Percentiles rank a stretch among this genome's conserved stretches.
Conservation (phyloP, 2,329 filamentous ascomycete genomes). For the Nannizziopsis arthrosporioides region DNA sequence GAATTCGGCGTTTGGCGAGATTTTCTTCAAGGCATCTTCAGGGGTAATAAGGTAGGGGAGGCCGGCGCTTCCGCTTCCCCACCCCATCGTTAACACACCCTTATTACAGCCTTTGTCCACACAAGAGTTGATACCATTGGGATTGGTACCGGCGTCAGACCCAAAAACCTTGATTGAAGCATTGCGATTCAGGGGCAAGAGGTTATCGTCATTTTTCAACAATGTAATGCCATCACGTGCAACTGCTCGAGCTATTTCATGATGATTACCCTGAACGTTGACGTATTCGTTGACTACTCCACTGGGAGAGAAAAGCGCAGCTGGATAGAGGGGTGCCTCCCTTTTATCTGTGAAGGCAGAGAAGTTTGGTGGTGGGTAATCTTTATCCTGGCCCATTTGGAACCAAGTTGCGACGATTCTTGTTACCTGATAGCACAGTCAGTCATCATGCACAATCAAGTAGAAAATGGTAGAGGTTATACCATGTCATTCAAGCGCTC, state of each 20-base stretch:
- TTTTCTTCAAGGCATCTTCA: conserved; percentile 54
- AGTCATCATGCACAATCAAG: neutral
- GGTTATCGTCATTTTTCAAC: conserved; percentile 52
- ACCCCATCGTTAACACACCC: conserved; percentile 62
- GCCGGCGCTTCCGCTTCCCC: conserved; percentile 63
- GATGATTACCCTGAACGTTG: conserved; percentile 44
- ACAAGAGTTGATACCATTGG: conserved; percentile 55
- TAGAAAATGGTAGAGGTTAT: conserved; percentile 5
- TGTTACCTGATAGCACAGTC: conserved; percentile 31
- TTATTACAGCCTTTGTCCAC: conserved; percentile 55
- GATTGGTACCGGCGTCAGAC: conserved; percentile 42
- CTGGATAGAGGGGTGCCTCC: conserved; percentile 47
- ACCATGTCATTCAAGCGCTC: conserved; percentile 44
- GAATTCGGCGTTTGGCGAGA: conserved; percentile 51
- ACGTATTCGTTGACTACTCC: conserved; percentile 61
- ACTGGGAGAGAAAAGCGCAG: conserved; percentile 46
- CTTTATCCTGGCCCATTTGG: conserved; percentile 45
- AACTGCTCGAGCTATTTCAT: conserved; percentile 39
- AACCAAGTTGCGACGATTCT: conserved; percentile 49
- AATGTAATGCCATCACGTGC: conserved; percentile 47
- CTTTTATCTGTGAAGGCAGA: conserved; percentile 47
- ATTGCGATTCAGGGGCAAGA: conserved; percentile 37
- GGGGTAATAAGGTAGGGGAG: conserved; percentile 61
- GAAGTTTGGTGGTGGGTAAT: conserved; percentile 48
- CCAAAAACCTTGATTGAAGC: conserved; percentile 38